Evolutionary conservation across 441 rosid genomes (phyloP), one percentile per base, ranked within the genome.

Genomic region (Pelargonium myrrhifolium): DNA sequence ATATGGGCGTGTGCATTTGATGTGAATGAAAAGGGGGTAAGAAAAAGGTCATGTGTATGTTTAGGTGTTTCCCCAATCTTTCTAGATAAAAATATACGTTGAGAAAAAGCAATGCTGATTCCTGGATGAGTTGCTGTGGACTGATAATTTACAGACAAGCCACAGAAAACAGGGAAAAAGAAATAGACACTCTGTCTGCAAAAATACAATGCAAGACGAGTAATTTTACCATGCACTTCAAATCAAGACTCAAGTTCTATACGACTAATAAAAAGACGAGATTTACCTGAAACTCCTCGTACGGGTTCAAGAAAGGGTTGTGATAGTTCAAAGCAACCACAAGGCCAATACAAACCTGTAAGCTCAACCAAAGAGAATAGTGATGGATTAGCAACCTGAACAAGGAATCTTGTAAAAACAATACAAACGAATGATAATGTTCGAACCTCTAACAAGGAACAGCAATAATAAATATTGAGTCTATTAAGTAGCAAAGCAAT

Each of bases 261-360:
- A 51, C 28, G 3, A 64, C 62, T 66, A 53, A 42, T 17, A 6
- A 40, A 60, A 64, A 61, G 39, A 65, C 45, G 61, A 59, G 66
- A 63, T 69, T 73, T 71, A 89, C 99, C 97, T 91, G 99, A 69
- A 93, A 93, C 81, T 91, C 97, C 71, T 91, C 96, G 8, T 86
- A 93, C 51, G 99, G 99, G 77, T 80, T 93, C 77, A 93, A 72
- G 77, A 75, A 88, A 72, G 99, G 99, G 72, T 89, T 89, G 59
- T 66, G 90, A 82, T 93, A 93, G 78, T 93, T 84, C 81, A 93
- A 74, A 75, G 96, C 96, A 76, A 91, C 89, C 77, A 89, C 97
- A 55, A 93, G 80, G 67, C 99, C 99, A 67, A 94, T 75, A 49
- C 96, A 86, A 64, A 94, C 85, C 99, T 93, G 85, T 64, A 75